A percentile compares a stretch with the other conserved stretches of the same genome.
phyloP scores from a whole-genome alignment of 345 rosid species.

The Angophora floribunda region DNA sequence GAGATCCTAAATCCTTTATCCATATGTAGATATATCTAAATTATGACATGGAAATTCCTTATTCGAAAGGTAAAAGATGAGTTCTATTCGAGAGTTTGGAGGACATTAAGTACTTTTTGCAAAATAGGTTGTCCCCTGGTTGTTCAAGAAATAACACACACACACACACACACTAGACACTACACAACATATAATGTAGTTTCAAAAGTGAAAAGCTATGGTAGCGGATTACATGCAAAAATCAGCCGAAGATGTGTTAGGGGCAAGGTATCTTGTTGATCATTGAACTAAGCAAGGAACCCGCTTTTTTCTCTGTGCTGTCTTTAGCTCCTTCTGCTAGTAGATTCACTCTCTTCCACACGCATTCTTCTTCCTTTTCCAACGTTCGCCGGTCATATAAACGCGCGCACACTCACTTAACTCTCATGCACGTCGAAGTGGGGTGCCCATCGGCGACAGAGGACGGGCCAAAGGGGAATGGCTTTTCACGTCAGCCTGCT shows the following conservation, averaged over 20 bases:
- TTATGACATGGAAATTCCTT: background rate
- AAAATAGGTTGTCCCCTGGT: background rate
- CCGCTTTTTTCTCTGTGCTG: background rate
- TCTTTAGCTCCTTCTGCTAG: background rate
- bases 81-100: background rate
- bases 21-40: background rate
- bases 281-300: slow-evolving; percentile 17
- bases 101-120: background rate
- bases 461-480: background rate
- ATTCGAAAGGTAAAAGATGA: background rate
- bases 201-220: background rate
- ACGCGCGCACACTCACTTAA: background rate
- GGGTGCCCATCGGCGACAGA: background rate
- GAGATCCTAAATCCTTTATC: background rate
- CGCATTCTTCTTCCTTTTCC: slow-evolving; percentile 5
- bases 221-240: background rate
- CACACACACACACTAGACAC: background rate
- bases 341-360: slow-evolving; percentile 14
- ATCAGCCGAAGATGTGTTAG: background rate
- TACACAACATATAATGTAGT: background rate
- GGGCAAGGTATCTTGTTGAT: slow-evolving; percentile 2
- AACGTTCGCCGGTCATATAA: background rate
- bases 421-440: background rate
- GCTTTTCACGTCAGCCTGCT: background rate
- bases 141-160: background rate